Base-by-base conservation (phyloP, 2,329 filamentous ascomycete species). In the Fusarium piperis region DNA sequence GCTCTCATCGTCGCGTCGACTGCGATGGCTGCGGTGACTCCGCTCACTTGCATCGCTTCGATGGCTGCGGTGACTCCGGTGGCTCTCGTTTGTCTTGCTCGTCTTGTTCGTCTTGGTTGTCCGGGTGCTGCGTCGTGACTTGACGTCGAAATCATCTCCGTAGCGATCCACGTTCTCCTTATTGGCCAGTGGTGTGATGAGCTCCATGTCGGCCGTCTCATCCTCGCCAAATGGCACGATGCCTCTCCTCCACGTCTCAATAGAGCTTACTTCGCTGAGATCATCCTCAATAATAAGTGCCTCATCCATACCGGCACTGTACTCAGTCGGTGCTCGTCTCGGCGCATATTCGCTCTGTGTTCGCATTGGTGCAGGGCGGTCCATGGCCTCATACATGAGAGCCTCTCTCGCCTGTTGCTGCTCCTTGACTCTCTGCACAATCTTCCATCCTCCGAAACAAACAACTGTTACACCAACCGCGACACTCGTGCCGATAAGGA, bases 391-490 rank as follows among this genome's bases (percentile, higher is more conserved):
- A 20, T 77, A 79, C 1, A 76, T 72, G 32, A 78, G 67, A 9
- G 80, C 79, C 51, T 78, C 77, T 2, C 76, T 66, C 1, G 78
- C 76, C 2, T 74, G 72, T 60, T 80, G 79, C 20, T 78, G 79
- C 60, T 87, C 86, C 65, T 82, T 81, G 73, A 98, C 93, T 75
- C 91, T 92, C 86, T 98, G 97, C 82, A 99, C 91, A 80, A 99
- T 98, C 83, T 97, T 98, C 88, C 94, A 98, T 6, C 96, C 95
- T 60, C 96, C 96, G 67, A 99, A 94, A 80, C 96, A 95, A 76
- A 99, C 94, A 10, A 98, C 91, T 0, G 96, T 98, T n/a, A 97
- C 91, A 15, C 96, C 96, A 0, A 97, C 91, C 1, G 93, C 94
- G 15, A 97, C 90, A 46, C 95, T 93, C 1, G 93, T 94, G 5